Evolutionary conservation across 768 basidiomycete genomes (phyloP).

Genomic region (Podaxis rugospora): DNA sequence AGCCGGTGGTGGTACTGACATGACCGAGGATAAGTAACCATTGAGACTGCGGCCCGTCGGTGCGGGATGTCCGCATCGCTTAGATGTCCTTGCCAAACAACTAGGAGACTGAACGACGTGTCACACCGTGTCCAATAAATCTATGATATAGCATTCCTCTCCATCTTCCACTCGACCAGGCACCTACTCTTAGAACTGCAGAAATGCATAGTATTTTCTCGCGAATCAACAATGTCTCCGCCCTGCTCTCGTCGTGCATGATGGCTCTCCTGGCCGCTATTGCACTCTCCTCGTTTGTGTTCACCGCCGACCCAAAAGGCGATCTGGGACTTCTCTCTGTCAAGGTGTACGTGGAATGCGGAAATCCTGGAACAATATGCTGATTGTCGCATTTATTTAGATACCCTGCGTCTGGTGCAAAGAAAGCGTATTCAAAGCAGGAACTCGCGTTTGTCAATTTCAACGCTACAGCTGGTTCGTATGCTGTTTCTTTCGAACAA

Average conservation of each 20-base stretch:
- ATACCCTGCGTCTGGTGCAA: conserved; percentile 35
- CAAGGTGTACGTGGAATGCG: conserved; percentile 62
- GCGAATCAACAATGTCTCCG: conserved; percentile 70
- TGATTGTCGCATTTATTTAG: conserved; percentile 22
- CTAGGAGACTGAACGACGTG: conserved; percentile 1
- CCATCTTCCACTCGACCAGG: background rate
- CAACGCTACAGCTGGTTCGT: conserved; percentile 70
- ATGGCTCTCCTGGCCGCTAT: conserved; percentile 70
- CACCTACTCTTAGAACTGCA: conserved; percentile 4
- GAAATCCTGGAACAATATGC: background rate
- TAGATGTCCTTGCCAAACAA: conserved; percentile 15
- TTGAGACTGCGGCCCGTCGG: background rate
- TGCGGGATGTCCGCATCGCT: background rate
- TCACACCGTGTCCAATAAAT: conserved; percentile 6
- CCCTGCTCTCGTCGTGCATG: conserved; percentile 68
- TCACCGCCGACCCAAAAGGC: conserved; percentile 55
- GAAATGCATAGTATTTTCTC: conserved; percentile 69
- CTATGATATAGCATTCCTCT: background rate
- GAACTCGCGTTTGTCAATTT: conserved; percentile 81
- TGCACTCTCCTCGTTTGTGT: conserved; percentile 68
- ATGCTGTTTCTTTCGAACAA: conserved; percentile 10
- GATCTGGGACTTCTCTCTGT: conserved; percentile 56
- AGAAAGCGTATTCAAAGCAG: conserved; percentile 57
- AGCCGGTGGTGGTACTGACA: conserved; percentile 33
- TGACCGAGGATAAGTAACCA: background rate